Conservation (phyloP, 2,329 filamentous ascomycete genomes). For the Fusarium neocosmosporiellum region DNA sequence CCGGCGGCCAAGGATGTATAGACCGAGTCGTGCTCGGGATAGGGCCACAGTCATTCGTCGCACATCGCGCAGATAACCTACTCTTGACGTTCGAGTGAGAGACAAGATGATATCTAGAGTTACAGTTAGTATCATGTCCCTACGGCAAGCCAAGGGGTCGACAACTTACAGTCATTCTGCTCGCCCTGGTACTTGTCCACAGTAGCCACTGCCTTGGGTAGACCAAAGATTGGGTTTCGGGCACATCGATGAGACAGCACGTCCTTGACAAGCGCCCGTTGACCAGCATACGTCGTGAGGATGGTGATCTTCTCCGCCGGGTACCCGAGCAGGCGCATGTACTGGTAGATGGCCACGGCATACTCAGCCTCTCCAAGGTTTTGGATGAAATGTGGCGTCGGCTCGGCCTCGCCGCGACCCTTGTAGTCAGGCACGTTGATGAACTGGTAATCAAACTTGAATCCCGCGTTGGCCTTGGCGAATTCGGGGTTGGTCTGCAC, state of each 20-base stretch:
- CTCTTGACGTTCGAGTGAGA: slow-evolving; percentile 85
- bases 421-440: slow-evolving; percentile 96
- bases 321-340: slow-evolving; percentile 96
- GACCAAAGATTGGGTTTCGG: slow-evolving; percentile 84
- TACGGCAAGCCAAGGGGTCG: not conserved
- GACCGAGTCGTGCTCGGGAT: slow-evolving; percentile 88
- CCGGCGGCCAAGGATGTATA: slow-evolving; percentile 91
- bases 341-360: slow-evolving; percentile 93
- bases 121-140: slow-evolving; percentile 31
- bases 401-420: slow-evolving; percentile 87
- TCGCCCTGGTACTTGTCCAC: slow-evolving; percentile 99
- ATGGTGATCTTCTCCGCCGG: slow-evolving; percentile 87
- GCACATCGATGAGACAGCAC: slow-evolving; percentile 87
- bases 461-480: slow-evolving; percentile 85
- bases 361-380: slow-evolving; percentile 98
- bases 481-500: slow-evolving; percentile 79
- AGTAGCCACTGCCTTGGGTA: slow-evolving; percentile 90
- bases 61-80: slow-evolving; percentile 93
- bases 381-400: slow-evolving; percentile 93
- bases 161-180: slow-evolving; percentile 92
- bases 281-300: slow-evolving; percentile 92
- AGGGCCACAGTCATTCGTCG: slow-evolving; percentile 94
- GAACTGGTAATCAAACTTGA: slow-evolving; percentile 95
- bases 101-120: slow-evolving; percentile 87
- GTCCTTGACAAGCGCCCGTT: slow-evolving; percentile 87